phyloP scores from a whole-genome alignment of 2,329 filamentous ascomycete species.

The Elsinoe arachidis region DNA sequence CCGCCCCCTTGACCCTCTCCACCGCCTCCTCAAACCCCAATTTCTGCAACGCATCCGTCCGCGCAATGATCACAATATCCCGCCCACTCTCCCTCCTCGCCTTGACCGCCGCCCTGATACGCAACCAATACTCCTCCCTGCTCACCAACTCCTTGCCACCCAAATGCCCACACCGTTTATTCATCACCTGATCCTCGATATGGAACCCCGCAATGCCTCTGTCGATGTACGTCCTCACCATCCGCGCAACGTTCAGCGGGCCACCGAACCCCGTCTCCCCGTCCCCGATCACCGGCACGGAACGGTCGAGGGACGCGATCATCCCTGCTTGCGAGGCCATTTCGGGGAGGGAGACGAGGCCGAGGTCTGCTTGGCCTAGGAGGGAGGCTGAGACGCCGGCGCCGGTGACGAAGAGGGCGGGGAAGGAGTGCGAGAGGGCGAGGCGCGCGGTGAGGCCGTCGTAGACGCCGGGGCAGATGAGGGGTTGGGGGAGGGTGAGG shows the following conservation, averaged over 20 bases:
- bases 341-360: constrained; percentile 52
- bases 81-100: constrained; percentile 41
- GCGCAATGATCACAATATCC: constrained; percentile 57
- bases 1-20: constrained; percentile 42
- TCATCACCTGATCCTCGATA: constrained; percentile 55
- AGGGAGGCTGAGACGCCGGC: constrained; percentile 54
- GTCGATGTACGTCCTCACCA: constrained; percentile 45
- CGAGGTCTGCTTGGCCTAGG: constrained; percentile 56
- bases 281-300: constrained; percentile 52
- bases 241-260: constrained; percentile 46
- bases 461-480: constrained; percentile 59
- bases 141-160: constrained; percentile 52
- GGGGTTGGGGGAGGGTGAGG: background rate
- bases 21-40: constrained; percentile 51
- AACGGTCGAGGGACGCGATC: constrained; percentile 53
- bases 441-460: constrained; percentile 59
- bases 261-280: constrained; percentile 52
- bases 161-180: constrained; percentile 59
- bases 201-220: constrained; percentile 52
- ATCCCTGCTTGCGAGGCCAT: constrained; percentile 57
- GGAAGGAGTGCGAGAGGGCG: constrained; percentile 53
- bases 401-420: constrained; percentile 60
- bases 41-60: constrained; percentile 52
- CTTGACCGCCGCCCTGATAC: constrained; percentile 48
- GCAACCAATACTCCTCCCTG: constrained; percentile 41